Evolutionary conservation across 192 early-diverging fungal genomes (phyloP).

Genomic region (Powellomyces hirtus): DNA sequence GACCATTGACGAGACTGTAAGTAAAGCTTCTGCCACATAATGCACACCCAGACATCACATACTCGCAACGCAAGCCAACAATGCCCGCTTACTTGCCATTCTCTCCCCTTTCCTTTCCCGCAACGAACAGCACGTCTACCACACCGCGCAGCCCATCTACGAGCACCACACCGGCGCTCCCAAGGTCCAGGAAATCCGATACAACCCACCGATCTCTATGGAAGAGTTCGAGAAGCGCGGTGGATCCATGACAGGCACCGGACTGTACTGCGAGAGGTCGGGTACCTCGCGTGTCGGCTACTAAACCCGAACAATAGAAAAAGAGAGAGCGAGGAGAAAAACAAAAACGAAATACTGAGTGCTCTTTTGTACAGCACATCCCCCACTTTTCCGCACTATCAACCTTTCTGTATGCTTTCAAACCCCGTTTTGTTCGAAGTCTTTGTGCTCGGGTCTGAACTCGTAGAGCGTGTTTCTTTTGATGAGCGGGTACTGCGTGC

Average conservation of each 20-base stretch:
- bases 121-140: conserved; percentile 13
- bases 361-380: too few relatives aligned
- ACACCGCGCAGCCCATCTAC: conserved; percentile 25
- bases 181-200: conserved; percentile 13
- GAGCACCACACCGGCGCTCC: conserved; percentile 20
- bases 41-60: neutral
- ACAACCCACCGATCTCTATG: conserved; percentile 25
- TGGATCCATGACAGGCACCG: conserved; percentile 20
- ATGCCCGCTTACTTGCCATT: neutral
- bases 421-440: too few relatives aligned
- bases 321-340: neutral
- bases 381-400: too few relatives aligned
- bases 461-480: too few relatives aligned
- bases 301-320: too few relatives aligned
- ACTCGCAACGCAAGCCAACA: neutral
- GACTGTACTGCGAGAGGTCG: conserved; percentile 15
- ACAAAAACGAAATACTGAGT: neutral
- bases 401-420: too few relatives aligned
- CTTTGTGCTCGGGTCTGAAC: too few relatives aligned
- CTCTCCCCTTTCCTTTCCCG: neutral
- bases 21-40: neutral
- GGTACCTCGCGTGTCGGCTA: neutral
- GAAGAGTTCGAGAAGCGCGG: conserved; percentile 28
- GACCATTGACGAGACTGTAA: conserved; percentile 24
- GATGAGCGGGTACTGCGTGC: too few relatives aligned